Conservation (phyloP, 1,284 basidiomycete genomes). For the Pterulicium gracile region DNA sequence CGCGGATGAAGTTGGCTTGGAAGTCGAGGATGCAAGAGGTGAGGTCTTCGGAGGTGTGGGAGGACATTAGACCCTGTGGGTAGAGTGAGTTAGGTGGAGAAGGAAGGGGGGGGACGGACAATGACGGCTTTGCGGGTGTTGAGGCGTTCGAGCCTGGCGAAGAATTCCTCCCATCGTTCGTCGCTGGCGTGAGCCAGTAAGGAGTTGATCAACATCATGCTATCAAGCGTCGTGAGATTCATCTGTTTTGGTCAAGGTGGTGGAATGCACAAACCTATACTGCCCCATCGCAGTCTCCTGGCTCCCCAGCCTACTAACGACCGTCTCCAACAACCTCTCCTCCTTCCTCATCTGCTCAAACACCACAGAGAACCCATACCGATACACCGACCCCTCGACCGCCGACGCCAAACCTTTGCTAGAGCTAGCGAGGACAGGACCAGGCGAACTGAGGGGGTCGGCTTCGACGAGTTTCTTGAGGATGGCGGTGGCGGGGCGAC, state of each 20-base stretch:
- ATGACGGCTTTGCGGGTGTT: constrained; percentile 79
- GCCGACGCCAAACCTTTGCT: constrained; percentile 40
- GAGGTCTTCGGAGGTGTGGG: constrained; percentile 78
- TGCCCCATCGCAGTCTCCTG: constrained; percentile 79
- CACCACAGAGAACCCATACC: constrained; percentile 77
- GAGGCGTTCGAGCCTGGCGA: constrained; percentile 65
- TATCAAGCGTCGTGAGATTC: too few species aligned
- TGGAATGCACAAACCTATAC: constrained; percentile 63
- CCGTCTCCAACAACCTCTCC: constrained; percentile 56
- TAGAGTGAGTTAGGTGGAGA: constrained; percentile 7
- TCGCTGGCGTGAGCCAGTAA: constrained; percentile 72
- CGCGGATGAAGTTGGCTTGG: constrained; percentile 79
- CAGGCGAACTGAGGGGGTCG: constrained; percentile 55
- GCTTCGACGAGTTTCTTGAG: constrained; percentile 82
- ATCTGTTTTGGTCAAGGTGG: too few species aligned
- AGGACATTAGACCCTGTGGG: constrained; percentile 73
- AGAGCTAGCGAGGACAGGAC: constrained; percentile 45
- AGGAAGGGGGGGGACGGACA: constrained; percentile 32
- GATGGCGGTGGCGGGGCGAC: constrained; percentile 93
- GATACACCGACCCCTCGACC: constrained; percentile 59
- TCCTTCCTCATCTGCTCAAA: constrained; percentile 73
- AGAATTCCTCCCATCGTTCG: constrained; percentile 69
- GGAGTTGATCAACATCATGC: constrained; percentile 87
- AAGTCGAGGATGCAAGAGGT: constrained; percentile 85
- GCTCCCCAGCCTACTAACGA: constrained; percentile 70